Conservation (phyloP, 2,329 filamentous ascomycete genomes). For the Fusarium camptoceras region DNA sequence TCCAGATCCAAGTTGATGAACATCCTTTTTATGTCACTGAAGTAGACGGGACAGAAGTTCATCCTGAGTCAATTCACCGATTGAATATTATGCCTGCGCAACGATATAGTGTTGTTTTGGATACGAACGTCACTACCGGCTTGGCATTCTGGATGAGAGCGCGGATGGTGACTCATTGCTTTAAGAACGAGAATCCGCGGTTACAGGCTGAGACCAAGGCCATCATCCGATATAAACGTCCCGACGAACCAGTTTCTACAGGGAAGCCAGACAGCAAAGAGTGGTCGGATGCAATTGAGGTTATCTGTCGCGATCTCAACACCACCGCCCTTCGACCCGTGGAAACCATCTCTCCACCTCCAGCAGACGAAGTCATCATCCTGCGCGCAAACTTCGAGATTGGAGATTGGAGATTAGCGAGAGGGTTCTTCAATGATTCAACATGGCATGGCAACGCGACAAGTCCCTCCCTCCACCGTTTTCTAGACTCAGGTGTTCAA, state of each 20-base stretch:
- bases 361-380: constrained; percentile 56
- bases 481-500: constrained; percentile 45
- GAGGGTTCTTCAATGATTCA: constrained; percentile 66
- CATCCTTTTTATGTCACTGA: constrained; percentile 75
- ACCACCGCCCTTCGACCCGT: constrained; percentile 59
- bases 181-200: constrained; percentile 48
- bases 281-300: constrained; percentile 61
- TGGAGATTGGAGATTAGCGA: constrained; percentile 62
- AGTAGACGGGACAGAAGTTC: constrained; percentile 75
- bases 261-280: constrained; percentile 56
- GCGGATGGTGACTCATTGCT: constrained; percentile 56
- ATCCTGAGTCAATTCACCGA: constrained; percentile 68
- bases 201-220: constrained; percentile 49
- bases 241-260: fast-evolving
- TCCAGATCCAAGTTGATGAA: constrained; percentile 77
- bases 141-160: constrained; percentile 74
- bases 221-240: constrained; percentile 48
- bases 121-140: constrained; percentile 65
- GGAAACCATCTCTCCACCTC: constrained; percentile 51
- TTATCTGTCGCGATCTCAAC: constrained; percentile 66
- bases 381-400: constrained; percentile 68
- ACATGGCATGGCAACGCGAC: constrained; percentile 59
- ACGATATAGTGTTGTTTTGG: constrained; percentile 75
- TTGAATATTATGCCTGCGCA: constrained; percentile 77
- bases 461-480: constrained; percentile 52